Percentiles rank a stretch among this genome's conserved stretches.
Evolutionary conservation across 768 basidiomycete genomes (phyloP).

Genomic region (Amanita muscaria): DNA sequence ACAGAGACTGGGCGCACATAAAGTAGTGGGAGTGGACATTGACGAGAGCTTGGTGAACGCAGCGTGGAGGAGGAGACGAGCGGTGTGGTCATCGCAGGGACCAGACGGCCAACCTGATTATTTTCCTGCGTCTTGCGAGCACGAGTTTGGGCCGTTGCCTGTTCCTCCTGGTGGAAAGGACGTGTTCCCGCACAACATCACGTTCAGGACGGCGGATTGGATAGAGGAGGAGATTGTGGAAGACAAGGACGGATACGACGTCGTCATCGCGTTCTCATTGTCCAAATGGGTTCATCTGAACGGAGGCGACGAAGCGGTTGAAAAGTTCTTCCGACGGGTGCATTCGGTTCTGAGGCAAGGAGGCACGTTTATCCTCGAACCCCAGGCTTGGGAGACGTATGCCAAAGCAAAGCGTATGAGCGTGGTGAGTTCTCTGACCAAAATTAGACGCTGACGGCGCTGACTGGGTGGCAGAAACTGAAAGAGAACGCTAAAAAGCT

Average conservation of each 20-base stretch:
- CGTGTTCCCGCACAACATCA: slow-evolving; percentile 70
- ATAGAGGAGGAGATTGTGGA: slow-evolving; percentile 42
- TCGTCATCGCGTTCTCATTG: slow-evolving; percentile 78
- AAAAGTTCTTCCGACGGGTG: slow-evolving; percentile 56
- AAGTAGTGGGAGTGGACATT: slow-evolving; percentile 79
- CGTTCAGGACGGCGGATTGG: slow-evolving; percentile 73
- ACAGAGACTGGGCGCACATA: slow-evolving; percentile 51
- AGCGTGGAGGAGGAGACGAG: slow-evolving; percentile 66
- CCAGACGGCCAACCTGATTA: slow-evolving; percentile 35
- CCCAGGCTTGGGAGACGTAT: slow-evolving; percentile 83
- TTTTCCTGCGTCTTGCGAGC: slow-evolving; percentile 73
- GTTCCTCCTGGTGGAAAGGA: slow-evolving; percentile 40
- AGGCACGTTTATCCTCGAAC: slow-evolving; percentile 71
- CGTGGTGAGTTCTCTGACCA: too few relatives aligned
- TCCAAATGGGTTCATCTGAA: slow-evolving; percentile 93
- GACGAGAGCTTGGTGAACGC: slow-evolving; percentile 64
- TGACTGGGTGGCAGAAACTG: slow-evolving; percentile 34
- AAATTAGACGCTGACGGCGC: too few relatives aligned
- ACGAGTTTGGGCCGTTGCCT: slow-evolving; percentile 68
- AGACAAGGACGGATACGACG: slow-evolving; percentile 59
- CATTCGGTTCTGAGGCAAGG: slow-evolving; percentile 47
- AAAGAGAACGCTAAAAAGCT: slow-evolving; percentile 52
- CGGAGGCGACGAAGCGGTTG: slow-evolving; percentile 65
- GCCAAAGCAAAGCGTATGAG: slow-evolving; percentile 66
- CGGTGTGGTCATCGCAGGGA: slow-evolving; percentile 62